These are phyloP conservation scores for Rosa chinensis DNA, from an alignment of 306 rosid genomes.

Conservation along the genomic window DNA sequence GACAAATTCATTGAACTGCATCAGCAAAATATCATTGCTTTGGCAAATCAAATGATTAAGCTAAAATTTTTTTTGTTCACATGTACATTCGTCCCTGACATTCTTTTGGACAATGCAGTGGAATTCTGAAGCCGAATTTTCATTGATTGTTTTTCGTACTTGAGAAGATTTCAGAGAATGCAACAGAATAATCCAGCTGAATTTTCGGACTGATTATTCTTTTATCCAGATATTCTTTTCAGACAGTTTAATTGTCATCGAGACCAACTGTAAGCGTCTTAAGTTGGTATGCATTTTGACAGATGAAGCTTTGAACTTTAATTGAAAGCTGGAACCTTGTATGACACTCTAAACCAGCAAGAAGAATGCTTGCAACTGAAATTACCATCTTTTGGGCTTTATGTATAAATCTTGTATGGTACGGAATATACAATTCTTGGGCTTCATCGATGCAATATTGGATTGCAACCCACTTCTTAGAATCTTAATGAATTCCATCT, in stretches of 20 bases:
- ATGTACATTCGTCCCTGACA: background rate
- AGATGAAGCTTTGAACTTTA: background rate
- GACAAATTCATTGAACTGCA: background rate
- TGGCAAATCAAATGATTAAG: conserved; percentile 3
- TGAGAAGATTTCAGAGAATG: background rate
- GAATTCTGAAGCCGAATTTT: background rate
- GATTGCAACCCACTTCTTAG: background rate
- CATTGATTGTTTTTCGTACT: background rate
- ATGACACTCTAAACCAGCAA: background rate
- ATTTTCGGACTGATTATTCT: background rate
- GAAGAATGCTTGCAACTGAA: background rate
- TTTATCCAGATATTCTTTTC: background rate
- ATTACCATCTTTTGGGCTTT: background rate
- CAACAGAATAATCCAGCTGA: background rate
- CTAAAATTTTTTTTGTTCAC: background rate
- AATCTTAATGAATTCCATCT: background rate
- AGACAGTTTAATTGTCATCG: background rate
- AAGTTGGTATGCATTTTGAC: conserved; percentile 4
- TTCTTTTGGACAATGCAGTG: background rate
- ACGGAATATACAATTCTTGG: background rate
- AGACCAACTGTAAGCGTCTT: background rate
- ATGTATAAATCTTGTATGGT: background rate
- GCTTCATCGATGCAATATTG: background rate
- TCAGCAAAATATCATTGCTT: background rate
- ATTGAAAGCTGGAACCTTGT: background rate